Base-by-base conservation (phyloP, 2,329 filamentous ascomycete genomes). In the Penicillium occitanis region DNA sequence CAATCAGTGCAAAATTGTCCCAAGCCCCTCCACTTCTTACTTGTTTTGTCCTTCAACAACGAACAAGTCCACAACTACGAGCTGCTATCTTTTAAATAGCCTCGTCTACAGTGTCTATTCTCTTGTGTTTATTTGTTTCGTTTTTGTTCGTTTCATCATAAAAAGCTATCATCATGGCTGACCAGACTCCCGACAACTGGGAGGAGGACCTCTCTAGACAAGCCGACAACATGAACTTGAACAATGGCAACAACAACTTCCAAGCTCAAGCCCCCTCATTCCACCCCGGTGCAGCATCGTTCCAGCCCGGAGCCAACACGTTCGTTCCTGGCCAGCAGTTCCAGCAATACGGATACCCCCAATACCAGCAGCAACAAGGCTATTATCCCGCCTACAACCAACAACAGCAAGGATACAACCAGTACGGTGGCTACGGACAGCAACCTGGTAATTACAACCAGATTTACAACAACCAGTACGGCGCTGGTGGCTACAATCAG, bases 151-250 rank as follows among this genome's bases (percentile, higher is more conserved):
- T 70, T 69, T 53, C 70, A 68, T 59, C 25, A 68, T 25, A 25
- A n/a, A 37, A 25, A 30, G 37, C 35, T 44, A 30, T 33, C 76
- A 85, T 65, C 75, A 97, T 97, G 93, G 90, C 93, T 73, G 89
- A 93, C 79, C 76, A 78, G 64, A 77, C 76, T 40, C 91, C 92
- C 74, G 93, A 96, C 79, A 97, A 93, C 69, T 98, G 95, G 91
- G 93, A 98, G 82, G 92, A 96, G 75, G 91, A 93, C 75, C 87
- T 96, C 79, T 87, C 91, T 69, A 88, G 88, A 73, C 91, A 93
- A 83, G 82, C 91, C 44, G 87, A 90, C 78, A 89, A 90, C 77
- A 85, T 93, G 78, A 92, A 92, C 78, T 77, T 93, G 74, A 91
- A 90, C 77, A 82, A 83, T 65, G 76, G 75, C 72, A 82, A 80